Percentiles rank a stretch among this genome's conserved stretches.
Evolutionary conservation across 1,284 basidiomycete genomes (phyloP).

Genomic region (Schizophyllum amplum): DNA sequence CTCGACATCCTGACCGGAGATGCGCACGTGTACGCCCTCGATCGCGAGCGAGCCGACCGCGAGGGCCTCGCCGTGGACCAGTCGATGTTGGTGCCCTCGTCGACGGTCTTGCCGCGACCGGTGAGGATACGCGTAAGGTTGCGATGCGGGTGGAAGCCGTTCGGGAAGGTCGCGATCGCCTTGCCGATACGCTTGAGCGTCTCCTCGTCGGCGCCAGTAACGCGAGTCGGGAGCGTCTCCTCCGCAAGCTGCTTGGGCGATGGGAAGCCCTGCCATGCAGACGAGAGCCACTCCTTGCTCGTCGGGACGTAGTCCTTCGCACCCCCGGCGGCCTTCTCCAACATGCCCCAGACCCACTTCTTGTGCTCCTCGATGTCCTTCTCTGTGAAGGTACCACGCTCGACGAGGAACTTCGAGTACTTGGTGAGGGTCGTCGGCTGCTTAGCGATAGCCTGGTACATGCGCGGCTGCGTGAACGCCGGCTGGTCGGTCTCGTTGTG

Average conservation of each 20-base stretch:
- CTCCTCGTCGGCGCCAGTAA: conserved; percentile 77
- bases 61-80: conserved; percentile 99
- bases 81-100: conserved; percentile 90
- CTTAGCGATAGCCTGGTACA: conserved; percentile 97
- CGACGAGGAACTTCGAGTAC: conserved; percentile 88
- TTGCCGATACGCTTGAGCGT: conserved; percentile 84
- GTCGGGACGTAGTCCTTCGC: conserved; percentile 94
- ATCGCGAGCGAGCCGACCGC: conserved; percentile 91
- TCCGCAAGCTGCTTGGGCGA: conserved; percentile 94
- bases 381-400: conserved; percentile 91
- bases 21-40: conserved; percentile 91
- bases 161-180: conserved; percentile 79
- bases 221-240: conserved; percentile 80
- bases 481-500: conserved; percentile 99
- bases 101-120: conserved; percentile 82
- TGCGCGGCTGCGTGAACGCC: conserved; percentile 96
- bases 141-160: conserved; percentile 83
- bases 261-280: conserved; percentile 98
- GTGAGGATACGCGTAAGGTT: conserved; percentile 92
- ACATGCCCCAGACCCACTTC: conserved; percentile 99
- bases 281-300: conserved; percentile 94
- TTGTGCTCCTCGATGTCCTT: conserved; percentile 98
- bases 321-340: conserved; percentile 87
- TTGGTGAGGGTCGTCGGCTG: conserved; percentile 89
- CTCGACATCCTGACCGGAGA: conserved; percentile 98